Evolutionary conservation across 495 filamentous ascomycete species (phyloP), one percentile per base, ranked within the genome.

Genomic region (Lineolata rhizophorae): DNA sequence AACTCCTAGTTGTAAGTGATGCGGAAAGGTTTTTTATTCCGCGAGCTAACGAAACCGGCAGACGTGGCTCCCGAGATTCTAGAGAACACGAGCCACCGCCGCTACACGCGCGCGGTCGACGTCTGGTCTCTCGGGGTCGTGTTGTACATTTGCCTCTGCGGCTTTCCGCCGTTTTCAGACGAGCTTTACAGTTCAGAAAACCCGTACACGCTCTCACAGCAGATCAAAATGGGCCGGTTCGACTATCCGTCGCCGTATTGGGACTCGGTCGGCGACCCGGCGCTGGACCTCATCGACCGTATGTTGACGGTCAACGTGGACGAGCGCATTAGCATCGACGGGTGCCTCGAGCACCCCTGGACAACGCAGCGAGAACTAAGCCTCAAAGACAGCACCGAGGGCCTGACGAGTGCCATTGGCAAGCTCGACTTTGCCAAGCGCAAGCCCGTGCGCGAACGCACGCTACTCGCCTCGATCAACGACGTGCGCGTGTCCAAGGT

Each of bases 191-290:
- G 69, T 3, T 35, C 50, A 3, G 69, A 80, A 26, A 76, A 83
- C 38, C 90, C 85, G 6, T 93, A 79, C 40, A 83, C 64, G 0
- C 62, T 99, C 11, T 74, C 77, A 0, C 79, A 99, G 39, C 70
- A 95, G 55, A 99, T 99, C 53, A 78, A 75, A 47, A 62, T 66
- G 47, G 90, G 76, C 4, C 65, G 65, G 27, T 95, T 91, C 41
- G 80, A 94, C 51, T 99, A 93, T 41, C 90, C 90, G 1, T 85
- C 80, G 1, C 90, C 90, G 11, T 99, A 95, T 50, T 99, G 90
- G 90, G 87, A 95, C 51, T 68, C 72, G 3, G 74, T 99, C 36
- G 75, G 70, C 35, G 90, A 99, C 35, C 65, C 75, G 25, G 90
- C 85, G 3, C 60, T 95, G 32, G 84, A 94, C 36, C 64, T 99